A percentile compares a stretch with the other conserved stretches of the same genome.
These are phyloP conservation scores for Rhytidiadelphus loreus DNA, from an alignment of 225 moss, liverwort and hornwort species.

Conservation along the genomic window DNA sequence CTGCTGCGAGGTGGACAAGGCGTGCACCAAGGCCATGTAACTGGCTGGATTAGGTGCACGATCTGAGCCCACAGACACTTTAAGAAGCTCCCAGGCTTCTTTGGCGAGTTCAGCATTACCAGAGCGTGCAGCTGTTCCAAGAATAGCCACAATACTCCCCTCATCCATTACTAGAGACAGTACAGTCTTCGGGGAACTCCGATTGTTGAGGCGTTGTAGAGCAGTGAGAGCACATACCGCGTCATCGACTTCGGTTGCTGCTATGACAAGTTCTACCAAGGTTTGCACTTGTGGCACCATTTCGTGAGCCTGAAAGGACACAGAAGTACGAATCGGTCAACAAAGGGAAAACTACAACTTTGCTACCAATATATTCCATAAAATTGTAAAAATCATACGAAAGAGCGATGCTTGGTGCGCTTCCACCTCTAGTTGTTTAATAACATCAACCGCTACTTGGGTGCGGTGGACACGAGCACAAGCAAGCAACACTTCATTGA, in stretches of 20 bases:
- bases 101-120: slow-evolving; percentile 37
- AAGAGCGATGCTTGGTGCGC: neutral
- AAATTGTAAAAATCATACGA: neutral
- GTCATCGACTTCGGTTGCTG: slow-evolving; percentile 68
- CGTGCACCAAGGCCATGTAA: slow-evolving; percentile 67
- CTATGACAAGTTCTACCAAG: slow-evolving; percentile 46
- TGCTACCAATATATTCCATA: neutral
- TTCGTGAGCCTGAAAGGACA: slow-evolving; percentile 42
- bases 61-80: slow-evolving; percentile 17
- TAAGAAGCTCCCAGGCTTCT: slow-evolving; percentile 60
- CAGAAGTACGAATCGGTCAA: neutral
- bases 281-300: slow-evolving; percentile 42
- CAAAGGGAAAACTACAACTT: neutral
- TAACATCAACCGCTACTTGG: slow-evolving; percentile 38
- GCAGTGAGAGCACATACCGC: slow-evolving; percentile 52
- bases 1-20: slow-evolving; percentile 57
- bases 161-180: slow-evolving; percentile 63
- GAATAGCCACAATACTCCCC: slow-evolving; percentile 60
- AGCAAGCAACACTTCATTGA: slow-evolving; percentile 74
- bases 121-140: slow-evolving; percentile 63
- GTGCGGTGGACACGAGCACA: slow-evolving; percentile 46
- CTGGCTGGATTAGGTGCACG: slow-evolving; percentile 33
- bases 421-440: slow-evolving; percentile 77
- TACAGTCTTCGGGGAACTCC: slow-evolving; percentile 1
- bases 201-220: slow-evolving; percentile 29